Base-by-base conservation (phyloP, 2,329 filamentous ascomycete genomes). In the Fusarium torreyae region DNA sequence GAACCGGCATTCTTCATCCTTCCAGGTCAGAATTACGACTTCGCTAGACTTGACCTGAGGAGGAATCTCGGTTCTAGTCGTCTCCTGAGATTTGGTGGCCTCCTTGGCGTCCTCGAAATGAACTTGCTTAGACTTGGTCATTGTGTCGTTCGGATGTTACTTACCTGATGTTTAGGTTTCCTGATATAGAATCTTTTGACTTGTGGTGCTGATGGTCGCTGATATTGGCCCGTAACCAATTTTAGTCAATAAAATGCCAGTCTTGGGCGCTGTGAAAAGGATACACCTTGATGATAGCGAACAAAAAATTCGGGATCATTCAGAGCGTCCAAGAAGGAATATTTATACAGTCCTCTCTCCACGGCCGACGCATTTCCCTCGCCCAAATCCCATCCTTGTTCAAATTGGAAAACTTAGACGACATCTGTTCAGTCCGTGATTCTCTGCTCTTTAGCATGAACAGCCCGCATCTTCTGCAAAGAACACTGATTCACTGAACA, bases 1-100 rank as follows among this genome's bases (percentile, higher is more conserved):
- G 2, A 60, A 24, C 24, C 51, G 42, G 13, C 34, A 57, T 28
- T 33, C 36, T 22, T 48, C 51, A 17, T 48, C 26, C 15, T 53
- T 44, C 36, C 28, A 45, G 7, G n/a, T 56, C 3, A 59, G 17
- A 26, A 45, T 39, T 4, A 38, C 36, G 10, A n/a, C 10, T 7
- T 22, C 15, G 9, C 20, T 22, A 20, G 18, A 3, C 7, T 24
- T 56, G 5, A 20, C 13, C 17, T 20, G 4, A 11, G 18, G 6
- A 24, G 20, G 22, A 24, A 20, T 11, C 13, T 13, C 11, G 15
- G 18, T 10, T 4, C 11, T 2, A 20, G 20, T 17, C 11, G 36
- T 22, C 4, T 5, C 18, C 17, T 26, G 38, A 3, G 1, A 40
- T 7, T 26, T 39, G 1, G 6, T 9, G 2, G 5, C 8, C 3